Percentiles rank a stretch among this genome's conserved stretches.
phyloP scores from a whole-genome alignment of 192 early-diverging fungal genomes.

The Phycomyces blakesleeanus region DNA sequence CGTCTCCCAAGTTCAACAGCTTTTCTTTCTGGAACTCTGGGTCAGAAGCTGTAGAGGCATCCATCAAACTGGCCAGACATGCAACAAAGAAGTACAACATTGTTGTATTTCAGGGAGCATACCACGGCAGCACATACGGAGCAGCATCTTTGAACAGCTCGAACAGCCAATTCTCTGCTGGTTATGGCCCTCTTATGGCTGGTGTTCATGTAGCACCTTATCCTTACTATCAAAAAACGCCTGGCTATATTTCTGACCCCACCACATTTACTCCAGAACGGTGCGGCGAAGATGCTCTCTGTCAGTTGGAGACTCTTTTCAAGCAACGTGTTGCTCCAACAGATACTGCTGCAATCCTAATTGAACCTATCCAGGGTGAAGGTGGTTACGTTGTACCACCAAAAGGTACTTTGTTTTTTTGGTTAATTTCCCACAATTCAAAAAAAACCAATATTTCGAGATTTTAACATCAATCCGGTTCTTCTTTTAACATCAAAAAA shows the following conservation, averaged over 20 bases:
- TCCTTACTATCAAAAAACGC: conserved; percentile 23
- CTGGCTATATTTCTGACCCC: conserved; percentile 17
- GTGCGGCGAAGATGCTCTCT: conserved; percentile 28
- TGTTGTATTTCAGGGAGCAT: conserved; percentile 37
- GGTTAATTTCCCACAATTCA: too few species aligned
- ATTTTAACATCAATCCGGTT: not conserved
- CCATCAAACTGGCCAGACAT: conserved; percentile 37
- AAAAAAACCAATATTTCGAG: too few species aligned
- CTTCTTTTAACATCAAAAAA: not conserved
- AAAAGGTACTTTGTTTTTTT: conserved; percentile 10
- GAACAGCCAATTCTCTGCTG: conserved; percentile 30
- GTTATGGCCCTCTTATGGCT: conserved; percentile 39
- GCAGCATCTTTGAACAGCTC: conserved; percentile 35
- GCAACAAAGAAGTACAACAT: conserved; percentile 41
- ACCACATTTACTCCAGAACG: conserved; percentile 10
- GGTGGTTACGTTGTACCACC: conserved; percentile 40
- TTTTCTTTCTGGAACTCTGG: conserved; percentile 42
- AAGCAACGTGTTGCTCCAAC: conserved; percentile 35
- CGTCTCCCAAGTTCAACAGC: conserved; percentile 27
- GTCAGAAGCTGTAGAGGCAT: conserved; percentile 38
- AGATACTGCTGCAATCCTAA: conserved; percentile 37
- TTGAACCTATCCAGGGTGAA: conserved; percentile 41
- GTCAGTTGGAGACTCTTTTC: conserved; percentile 28
- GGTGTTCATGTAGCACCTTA: conserved; percentile 33
- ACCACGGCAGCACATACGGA: conserved; percentile 39